Base-by-base conservation (phyloP, 208 protist genomes). In the Porcisia deanei region DNA sequence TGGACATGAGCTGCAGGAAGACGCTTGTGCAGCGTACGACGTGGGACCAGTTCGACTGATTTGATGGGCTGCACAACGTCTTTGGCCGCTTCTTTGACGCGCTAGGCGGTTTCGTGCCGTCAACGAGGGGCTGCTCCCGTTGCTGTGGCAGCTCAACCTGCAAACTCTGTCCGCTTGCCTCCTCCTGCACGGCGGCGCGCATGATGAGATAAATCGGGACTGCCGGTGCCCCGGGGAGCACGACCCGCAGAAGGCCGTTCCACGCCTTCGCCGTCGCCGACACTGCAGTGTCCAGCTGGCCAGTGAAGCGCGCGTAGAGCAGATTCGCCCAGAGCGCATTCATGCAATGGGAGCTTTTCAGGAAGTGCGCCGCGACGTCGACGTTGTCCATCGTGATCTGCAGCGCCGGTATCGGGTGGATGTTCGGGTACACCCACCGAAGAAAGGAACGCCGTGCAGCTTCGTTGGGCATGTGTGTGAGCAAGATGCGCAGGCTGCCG, bases 241-340 rank as follows among this genome's bases (percentile, higher is more conserved):
- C 80, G 18, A 89, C 73, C 71, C 79, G 88, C 20, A 96, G 81
- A 71, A 96, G 71, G 53, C 75, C 65, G 64, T 81, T 91, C 91
- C 91, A 96, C 61, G 64, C 77, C 76, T 86, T 79, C 9, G 84
- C 81, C 37, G 81, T 71, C 37, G 79, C 77, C 34, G 86, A 78
- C 52, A 71, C 59, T 9, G 89, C 70, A 47, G 88, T 84, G 64
- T 92, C 84, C 55, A 96, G 77, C 63, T 82, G 77, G 22, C 77
- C 81, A 0, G 83, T 85, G 77, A 86, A 96, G 72, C 90, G 89
- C 3, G 86, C 84, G 80, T 93, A 96, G 34, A 96, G 75, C 45
- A 96, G 69, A 74, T 91, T 92, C 22, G 81, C 85, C 91, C 91
- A 96, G 80, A 96, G 90, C n/a, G 91, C 89, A 76, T 91, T 94